Base-by-base conservation (phyloP, 148 eudicot genomes). In the Cornus kousa region DNA sequence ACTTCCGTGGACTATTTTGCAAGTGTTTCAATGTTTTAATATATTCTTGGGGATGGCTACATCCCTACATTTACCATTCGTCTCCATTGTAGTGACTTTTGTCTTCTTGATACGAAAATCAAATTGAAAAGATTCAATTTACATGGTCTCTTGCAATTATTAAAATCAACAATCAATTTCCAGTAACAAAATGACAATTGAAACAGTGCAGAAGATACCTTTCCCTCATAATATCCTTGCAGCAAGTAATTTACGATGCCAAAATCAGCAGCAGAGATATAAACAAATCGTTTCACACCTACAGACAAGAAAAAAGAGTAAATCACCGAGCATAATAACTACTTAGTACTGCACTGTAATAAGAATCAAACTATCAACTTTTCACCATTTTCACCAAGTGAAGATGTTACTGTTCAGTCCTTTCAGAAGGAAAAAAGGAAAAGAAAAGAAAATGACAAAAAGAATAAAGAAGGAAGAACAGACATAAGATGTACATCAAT, bases 181-280 rank as follows among this genome's bases (percentile, higher is more conserved):
- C 12, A 3, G 19, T 16, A 53, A 53, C 48, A 13, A 19, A 53
- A 53, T 53, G 14, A 53, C 48, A 53, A 14, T 53, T 0, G 17
- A 53, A 53, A 53, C 19, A 53, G 59, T 53, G 59, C 59, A 1
- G 59, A 50, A 65, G 39, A 59, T 89, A 90, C 94, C 94, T 91
- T 91, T 46, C 92, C 94, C 73, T 91, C 89, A 23, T 89, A 91
- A 82, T 91, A 91, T 35, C 94, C 94, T 89, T 80, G 89, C 37
- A 91, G 86, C 65, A 89, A 57, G 60, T 89, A 91, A 81, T 83
- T 91, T n/a, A 81, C 86, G 73, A 89, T 71, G 19, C 94, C 92
- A 85, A 89, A 87, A 82, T 87, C 94, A 81, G 94, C 94, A 84
- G 94, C 94, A 65, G 94, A 91, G 57, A 91, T 78, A 70, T 91